Evolutionary conservation across 768 basidiomycete genomes (phyloP).

Genomic region (Cyathus striatus): DNA sequence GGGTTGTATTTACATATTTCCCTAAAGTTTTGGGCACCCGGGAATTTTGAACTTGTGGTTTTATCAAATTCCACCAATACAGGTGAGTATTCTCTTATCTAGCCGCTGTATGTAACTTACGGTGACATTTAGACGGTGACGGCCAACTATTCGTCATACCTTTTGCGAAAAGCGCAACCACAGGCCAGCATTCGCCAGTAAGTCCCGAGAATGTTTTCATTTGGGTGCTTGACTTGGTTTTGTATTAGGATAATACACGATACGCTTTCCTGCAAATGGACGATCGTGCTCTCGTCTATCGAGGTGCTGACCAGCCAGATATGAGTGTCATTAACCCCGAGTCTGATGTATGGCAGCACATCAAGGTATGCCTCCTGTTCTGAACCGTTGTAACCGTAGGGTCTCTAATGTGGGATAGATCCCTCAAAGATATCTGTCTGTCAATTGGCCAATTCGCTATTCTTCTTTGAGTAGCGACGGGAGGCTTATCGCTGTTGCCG

Average conservation of each 20-base stretch:
- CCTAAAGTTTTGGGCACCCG: slow-evolving; percentile 85
- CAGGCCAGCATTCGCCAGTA: slow-evolving; percentile 88
- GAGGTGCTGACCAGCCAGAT: slow-evolving; percentile 96
- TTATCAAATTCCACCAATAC: slow-evolving; percentile 46
- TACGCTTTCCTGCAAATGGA: slow-evolving; percentile 96
- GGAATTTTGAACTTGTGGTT: slow-evolving; percentile 84
- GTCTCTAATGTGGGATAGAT: slow-evolving; percentile 42
- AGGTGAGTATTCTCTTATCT: neutral
- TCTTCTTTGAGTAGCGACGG: slow-evolving; percentile 90
- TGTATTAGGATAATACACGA: slow-evolving; percentile 80
- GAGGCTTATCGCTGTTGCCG: slow-evolving; percentile 87
- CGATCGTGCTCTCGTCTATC: slow-evolving; percentile 87
- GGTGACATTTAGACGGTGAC: slow-evolving; percentile 42
- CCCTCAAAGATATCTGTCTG: slow-evolving; percentile 80
- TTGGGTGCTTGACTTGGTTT: neutral
- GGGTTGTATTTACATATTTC: neutral
- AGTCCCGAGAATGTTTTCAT: slow-evolving; percentile 17
- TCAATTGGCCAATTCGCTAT: slow-evolving; percentile 93
- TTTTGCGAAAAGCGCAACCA: slow-evolving; percentile 93
- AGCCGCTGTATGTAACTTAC: neutral
- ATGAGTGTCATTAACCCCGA: slow-evolving; percentile 98
- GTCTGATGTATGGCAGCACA: slow-evolving; percentile 96
- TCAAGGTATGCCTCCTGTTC: slow-evolving; percentile 54
- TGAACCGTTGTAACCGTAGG: neutral
- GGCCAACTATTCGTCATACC: slow-evolving; percentile 82